Evolutionary conservation across 2,329 filamentous ascomycete genomes (phyloP).

Genomic region (Pseudocercospora fijiensis): DNA sequence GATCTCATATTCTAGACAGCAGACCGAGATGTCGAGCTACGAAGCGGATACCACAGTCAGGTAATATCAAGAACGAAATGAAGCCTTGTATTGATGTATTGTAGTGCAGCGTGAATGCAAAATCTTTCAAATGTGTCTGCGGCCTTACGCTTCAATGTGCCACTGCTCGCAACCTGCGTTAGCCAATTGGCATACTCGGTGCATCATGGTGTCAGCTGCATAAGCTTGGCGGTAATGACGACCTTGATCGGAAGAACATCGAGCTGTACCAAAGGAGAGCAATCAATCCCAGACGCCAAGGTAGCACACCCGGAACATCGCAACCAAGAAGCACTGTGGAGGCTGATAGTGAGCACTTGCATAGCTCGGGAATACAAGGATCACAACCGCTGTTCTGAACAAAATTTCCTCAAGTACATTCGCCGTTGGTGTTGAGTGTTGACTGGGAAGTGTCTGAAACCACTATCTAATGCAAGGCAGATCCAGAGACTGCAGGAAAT

Average conservation of each 20-base stretch:
- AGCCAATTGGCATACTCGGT: background rate
- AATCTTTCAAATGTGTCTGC: background rate
- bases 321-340: too few species aligned
- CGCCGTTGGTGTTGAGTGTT: too few species aligned
- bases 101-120: background rate
- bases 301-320: background rate
- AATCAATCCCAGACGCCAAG: background rate
- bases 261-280: background rate
- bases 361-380: background rate
- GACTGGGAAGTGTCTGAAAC: too few species aligned
- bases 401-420: too few species aligned
- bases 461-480: too few species aligned
- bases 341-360: background rate
- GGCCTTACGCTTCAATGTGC: background rate
- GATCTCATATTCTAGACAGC: slow-evolving; percentile 30
- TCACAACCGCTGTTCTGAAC: too few species aligned
- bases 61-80: background rate
- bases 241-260: background rate
- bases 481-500: too few species aligned
- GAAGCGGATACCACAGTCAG: background rate
- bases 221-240: background rate
- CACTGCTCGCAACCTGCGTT: background rate
- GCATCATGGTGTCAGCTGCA: background rate
- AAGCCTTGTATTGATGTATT: background rate
- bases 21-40: too few species aligned